Conservation (phyloP, 2,329 filamentous ascomycete genomes). For the Neurospora sp. region DNA sequence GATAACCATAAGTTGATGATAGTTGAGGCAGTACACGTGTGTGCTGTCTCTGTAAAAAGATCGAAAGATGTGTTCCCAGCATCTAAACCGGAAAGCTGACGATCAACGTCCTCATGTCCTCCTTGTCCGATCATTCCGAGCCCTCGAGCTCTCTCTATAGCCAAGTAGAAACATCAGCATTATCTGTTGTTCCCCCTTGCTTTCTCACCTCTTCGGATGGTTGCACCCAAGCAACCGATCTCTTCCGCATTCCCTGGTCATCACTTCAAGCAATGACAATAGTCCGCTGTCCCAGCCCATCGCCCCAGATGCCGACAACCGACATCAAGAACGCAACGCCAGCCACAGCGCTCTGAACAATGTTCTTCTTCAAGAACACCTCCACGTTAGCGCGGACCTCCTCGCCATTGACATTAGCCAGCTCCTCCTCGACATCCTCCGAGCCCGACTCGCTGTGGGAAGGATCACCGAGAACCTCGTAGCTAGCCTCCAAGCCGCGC, state of each 20-base stretch:
- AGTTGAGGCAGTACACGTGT: background rate
- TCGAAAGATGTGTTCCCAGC: background rate
- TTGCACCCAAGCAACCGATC: background rate
- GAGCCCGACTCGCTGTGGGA: slow-evolving; percentile 31
- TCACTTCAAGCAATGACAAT: slow-evolving; percentile 7
- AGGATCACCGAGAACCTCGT: slow-evolving; percentile 48
- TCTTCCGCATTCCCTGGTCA: background rate
- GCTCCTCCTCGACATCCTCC: slow-evolving; percentile 33
- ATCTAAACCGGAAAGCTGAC: background rate
- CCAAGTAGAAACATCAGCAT: background rate
- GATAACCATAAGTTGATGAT: background rate
- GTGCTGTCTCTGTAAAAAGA: background rate
- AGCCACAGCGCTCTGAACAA: slow-evolving; percentile 43
- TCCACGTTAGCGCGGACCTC: slow-evolving; percentile 49
- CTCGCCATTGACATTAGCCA: slow-evolving; percentile 49
- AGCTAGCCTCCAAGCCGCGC: slow-evolving; percentile 56
- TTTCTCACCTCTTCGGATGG: background rate
- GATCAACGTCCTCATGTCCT: background rate
- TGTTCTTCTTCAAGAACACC: slow-evolving; percentile 42
- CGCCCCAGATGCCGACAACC: slow-evolving; percentile 57
- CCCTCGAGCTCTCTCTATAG: background rate
- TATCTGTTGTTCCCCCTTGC: background rate
- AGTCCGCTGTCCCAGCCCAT: slow-evolving; percentile 30
- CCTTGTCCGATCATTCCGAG: background rate
- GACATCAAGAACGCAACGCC: slow-evolving; percentile 51